Percentiles rank a stretch among this genome's conserved stretches.
Evolutionary conservation across 2,329 filamentous ascomycete genomes (phyloP).

Genomic region (Dactylellina sp.): DNA sequence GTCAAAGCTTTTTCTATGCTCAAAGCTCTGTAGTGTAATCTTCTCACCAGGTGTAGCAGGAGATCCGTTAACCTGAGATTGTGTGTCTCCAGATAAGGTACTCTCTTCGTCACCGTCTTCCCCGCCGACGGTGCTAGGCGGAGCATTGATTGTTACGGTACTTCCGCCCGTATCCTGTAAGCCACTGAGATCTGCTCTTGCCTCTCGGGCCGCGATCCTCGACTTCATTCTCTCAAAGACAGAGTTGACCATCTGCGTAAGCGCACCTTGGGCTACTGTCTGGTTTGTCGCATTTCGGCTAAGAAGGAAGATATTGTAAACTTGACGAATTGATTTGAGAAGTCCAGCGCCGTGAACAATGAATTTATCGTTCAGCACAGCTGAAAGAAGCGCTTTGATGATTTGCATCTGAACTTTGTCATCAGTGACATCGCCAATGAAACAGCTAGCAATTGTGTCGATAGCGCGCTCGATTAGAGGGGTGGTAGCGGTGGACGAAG

Average conservation of each 20-base stretch:
- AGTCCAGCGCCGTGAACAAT: conserved; percentile 96
- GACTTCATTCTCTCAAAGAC: conserved; percentile 95
- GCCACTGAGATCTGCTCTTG: conserved; percentile 68
- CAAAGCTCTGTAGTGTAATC: conserved; percentile 76
- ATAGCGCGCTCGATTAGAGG: conserved; percentile 97
- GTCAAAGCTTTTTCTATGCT: conserved; percentile 75
- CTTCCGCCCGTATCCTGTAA: conserved; percentile 56
- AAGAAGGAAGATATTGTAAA: conserved; percentile 98
- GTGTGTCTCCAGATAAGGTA: conserved; percentile 44
- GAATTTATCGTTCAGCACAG: conserved; percentile 97
- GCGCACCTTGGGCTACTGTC: conserved; percentile 93
- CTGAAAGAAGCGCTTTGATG: conserved; percentile 93
- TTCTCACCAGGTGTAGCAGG: conserved; percentile 66
- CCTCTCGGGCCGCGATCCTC: conserved; percentile 86
- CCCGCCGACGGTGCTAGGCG: conserved; percentile 52
- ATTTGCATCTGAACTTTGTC: conserved; percentile 96
- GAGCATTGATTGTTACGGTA: conserved; percentile 57
- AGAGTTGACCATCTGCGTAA: conserved; percentile 98
- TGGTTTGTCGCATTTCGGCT: conserved; percentile 95
- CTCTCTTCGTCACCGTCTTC: conserved; percentile 57
- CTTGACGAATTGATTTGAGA: conserved; percentile 94
- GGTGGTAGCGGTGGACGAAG: conserved; percentile 62
- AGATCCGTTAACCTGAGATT: conserved; percentile 25
- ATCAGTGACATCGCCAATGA: conserved; percentile 93
- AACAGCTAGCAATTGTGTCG: conserved; percentile 99